Conservation (phyloP, 805 yeast species). For the Cyberlindnera lachancei region DNA sequence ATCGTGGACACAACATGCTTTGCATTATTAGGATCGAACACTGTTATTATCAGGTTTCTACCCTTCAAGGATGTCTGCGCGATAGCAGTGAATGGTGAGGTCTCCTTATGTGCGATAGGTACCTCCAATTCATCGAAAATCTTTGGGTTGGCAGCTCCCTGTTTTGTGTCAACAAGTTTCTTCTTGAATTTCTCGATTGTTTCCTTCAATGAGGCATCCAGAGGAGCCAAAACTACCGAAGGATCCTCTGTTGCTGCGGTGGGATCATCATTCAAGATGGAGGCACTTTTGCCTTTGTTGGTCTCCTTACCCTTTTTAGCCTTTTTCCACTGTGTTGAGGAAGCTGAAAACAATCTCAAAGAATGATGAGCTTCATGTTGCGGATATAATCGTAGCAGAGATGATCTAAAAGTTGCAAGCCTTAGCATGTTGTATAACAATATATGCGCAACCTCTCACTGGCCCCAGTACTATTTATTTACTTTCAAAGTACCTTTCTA, state of each 20-base stretch:
- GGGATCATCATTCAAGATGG: conserved; percentile 2
- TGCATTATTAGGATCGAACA: conserved; percentile 73
- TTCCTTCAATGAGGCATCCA: conserved; percentile 30
- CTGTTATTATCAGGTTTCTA: conserved; percentile 65
- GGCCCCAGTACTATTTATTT: too few relatives aligned
- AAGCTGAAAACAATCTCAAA: neutral
- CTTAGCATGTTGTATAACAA: neutral
- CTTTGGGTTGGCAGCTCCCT: conserved; percentile 62
- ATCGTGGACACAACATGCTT: conserved; percentile 67
- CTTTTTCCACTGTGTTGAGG: conserved; percentile 10
- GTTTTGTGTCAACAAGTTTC: conserved; percentile 52
- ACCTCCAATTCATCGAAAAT: conserved; percentile 57
- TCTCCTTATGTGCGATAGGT: conserved; percentile 37
- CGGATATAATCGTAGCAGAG: neutral
- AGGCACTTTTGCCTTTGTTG: neutral
- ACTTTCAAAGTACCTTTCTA: too few relatives aligned
- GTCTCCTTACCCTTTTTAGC: conserved; percentile 13
- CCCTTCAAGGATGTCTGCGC: conserved; percentile 73
- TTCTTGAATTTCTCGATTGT: conserved; percentile 47
- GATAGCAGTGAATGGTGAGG: conserved; percentile 45
- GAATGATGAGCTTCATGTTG: neutral
- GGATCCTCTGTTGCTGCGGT: conserved; percentile 16
- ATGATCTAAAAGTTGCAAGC: too few relatives aligned
- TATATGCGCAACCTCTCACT: too few relatives aligned
- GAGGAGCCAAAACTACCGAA: conserved; percentile 6